A percentile compares a stretch with the other conserved stretches of the same genome.
These are phyloP conservation scores for Chlamydomonas reinhardtii DNA, from an alignment of 163 green algal species.

Conservation along the genomic window DNA sequence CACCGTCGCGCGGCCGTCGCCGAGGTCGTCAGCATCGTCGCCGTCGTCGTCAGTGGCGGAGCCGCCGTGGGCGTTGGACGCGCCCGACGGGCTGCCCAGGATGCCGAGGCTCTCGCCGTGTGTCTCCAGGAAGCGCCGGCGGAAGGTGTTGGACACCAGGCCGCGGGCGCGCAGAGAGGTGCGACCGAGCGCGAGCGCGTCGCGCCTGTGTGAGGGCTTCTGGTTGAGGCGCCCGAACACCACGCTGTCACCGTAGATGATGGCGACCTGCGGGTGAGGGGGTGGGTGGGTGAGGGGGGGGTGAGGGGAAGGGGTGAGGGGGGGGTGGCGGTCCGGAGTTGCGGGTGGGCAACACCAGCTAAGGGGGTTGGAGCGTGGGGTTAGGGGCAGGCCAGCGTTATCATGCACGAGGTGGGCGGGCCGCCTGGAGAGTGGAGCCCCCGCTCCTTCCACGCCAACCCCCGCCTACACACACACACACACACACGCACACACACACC, in stretches of 20 bases:
- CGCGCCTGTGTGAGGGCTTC: not conserved
- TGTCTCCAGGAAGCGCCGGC: not conserved
- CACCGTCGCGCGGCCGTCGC: too few species aligned
- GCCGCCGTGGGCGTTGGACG: not conserved
- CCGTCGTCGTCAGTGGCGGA: not conserved
- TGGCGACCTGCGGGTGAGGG: slow-evolving; percentile 17
- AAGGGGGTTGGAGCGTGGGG: too few species aligned
- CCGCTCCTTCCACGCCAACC: too few species aligned
- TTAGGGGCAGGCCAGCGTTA: too few species aligned
- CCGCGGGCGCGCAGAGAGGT: not conserved
- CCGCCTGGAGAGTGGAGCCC: too few species aligned
- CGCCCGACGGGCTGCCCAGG: not conserved
- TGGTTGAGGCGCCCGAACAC: slow-evolving; percentile 25
- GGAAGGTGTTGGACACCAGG: not conserved
- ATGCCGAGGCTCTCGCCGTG: not conserved
- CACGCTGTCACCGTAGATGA: slow-evolving; percentile 45
- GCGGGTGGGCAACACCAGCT: too few species aligned
- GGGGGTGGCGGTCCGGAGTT: not conserved
- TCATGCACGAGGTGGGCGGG: too few species aligned
- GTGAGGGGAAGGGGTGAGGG: not conserved
- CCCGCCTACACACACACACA: too few species aligned
- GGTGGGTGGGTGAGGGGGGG: too few species aligned
- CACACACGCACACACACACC: not conserved
- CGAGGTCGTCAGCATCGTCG: not conserved
- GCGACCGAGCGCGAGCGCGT: not conserved